Conservation (phyloP, 2,329 filamentous ascomycete species). For the Aspergillus intermedius region DNA sequence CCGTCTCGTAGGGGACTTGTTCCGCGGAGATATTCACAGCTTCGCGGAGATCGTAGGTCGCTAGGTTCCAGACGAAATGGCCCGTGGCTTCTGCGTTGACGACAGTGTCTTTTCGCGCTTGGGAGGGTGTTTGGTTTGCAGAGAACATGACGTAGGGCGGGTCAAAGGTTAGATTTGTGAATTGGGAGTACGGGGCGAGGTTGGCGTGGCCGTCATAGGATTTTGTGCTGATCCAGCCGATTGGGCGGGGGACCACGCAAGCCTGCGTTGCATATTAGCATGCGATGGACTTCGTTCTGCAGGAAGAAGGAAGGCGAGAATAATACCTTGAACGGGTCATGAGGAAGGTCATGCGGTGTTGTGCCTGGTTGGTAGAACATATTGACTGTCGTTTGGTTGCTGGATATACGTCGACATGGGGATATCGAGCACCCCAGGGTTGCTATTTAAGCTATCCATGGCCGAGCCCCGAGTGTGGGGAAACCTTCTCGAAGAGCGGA, state of each 20-base stretch:
- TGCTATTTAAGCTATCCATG: neutral
- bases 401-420: neutral
- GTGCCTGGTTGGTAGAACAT: slow-evolving; percentile 52
- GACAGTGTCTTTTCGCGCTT: slow-evolving; percentile 51
- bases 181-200: slow-evolving; percentile 56
- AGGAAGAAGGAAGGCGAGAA: neutral
- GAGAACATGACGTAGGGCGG: slow-evolving; percentile 59
- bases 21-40: slow-evolving; percentile 52
- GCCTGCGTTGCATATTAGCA: slow-evolving; percentile 30
- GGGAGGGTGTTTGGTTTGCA: slow-evolving; percentile 48
- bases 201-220: slow-evolving; percentile 42
- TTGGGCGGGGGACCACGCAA: slow-evolving; percentile 56
- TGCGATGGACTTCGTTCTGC: neutral
- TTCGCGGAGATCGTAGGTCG: slow-evolving; percentile 51
- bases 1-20: slow-evolving; percentile 43
- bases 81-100: slow-evolving; percentile 52
- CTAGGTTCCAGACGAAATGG: slow-evolving; percentile 55
- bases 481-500: no score
- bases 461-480: neutral
- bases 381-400: neutral
- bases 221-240: slow-evolving; percentile 57
- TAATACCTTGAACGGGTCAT: slow-evolving; percentile 51
- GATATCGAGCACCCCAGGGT: neutral
- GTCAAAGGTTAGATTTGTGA: slow-evolving; percentile 59
- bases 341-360: slow-evolving; percentile 46